Evolutionary conservation across 306 rosid genomes (phyloP), one percentile per base, ranked within the genome.

Genomic region (apple (Malus domestica)): DNA sequence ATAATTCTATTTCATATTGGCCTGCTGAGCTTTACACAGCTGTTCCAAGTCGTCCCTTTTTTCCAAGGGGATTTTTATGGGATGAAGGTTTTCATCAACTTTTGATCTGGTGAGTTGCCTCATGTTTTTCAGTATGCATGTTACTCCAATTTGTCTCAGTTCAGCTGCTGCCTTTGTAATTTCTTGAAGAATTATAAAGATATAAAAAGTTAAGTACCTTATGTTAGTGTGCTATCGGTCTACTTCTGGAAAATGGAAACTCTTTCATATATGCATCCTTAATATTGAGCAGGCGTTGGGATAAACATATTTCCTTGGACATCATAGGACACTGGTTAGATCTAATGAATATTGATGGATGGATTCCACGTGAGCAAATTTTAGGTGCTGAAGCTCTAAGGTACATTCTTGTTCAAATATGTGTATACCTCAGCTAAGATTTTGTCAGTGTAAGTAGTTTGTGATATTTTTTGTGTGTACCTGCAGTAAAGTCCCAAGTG

Each of bases 321-420:
- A 82, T 93, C 67, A 80, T 93, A 82, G 97, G 98, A 70, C 96
- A 91, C 83, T 93, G 99, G 99, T 81, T 95, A 79, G 99, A 95
- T 88, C 86, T 95, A 63, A 88, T 95, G 90, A 95, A 95, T 46
- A 16, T 89, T 71, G 99, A 95, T 86, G 99, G 99, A 84, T 95
- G 99, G 99, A 95, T 95, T 85, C 99, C 99, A 23, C 97, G 97
- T 65, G 99, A 95, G 78, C 99, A 95, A 87, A 92, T 95, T 86
- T 87, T 95, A 81, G 98, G 98, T 64, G 82, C 96, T 62, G 99
- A 92, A 86, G 97, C 97, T 60, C 84, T 84, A 80, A 95, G 99
- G 99, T 94, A 44, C 40, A 78, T 52, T 66, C 51, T 46, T 85
- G 61, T 76, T 83, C 70, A 73, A 79, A 20, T 80, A 22, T 52